Evolutionary conservation across 2,329 filamentous ascomycete genomes (phyloP).

Genomic region (Ophiostoma sp.): DNA sequence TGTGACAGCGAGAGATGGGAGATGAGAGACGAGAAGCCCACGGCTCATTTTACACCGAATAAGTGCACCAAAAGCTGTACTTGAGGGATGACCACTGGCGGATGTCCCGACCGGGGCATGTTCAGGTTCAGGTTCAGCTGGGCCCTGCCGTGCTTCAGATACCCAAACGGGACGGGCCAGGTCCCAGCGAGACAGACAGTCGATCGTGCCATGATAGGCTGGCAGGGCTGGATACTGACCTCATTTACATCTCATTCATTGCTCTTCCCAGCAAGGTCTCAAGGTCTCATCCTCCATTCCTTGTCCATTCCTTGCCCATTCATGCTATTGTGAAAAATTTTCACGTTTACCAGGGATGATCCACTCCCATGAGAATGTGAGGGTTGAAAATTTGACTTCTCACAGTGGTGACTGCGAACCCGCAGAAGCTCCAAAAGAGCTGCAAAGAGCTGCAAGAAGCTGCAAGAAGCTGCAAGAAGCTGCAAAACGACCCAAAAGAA

Average conservation of each 20-base stretch:
- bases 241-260: background rate
- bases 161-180: conserved; percentile 8
- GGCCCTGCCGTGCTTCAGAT: conserved; percentile 4
- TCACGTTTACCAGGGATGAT: background rate
- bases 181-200: background rate
- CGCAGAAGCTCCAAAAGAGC: background rate
- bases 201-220: background rate
- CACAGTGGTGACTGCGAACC: background rate
- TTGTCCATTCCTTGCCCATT: background rate
- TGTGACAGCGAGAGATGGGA: background rate
- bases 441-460: background rate
- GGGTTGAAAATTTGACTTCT: background rate
- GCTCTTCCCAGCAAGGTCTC: too few species aligned
- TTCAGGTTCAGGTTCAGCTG: background rate
- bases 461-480: background rate
- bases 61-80: background rate
- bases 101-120: background rate
- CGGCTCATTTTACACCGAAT: background rate
- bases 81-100: background rate
- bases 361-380: background rate
- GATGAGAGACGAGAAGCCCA: background rate
- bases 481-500: too few species aligned
- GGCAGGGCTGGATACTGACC: background rate
- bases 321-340: background rate
- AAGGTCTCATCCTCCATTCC: background rate